Conservation (phyloP, 2,329 filamentous ascomycete genomes). For the Xylaria sp. region DNA sequence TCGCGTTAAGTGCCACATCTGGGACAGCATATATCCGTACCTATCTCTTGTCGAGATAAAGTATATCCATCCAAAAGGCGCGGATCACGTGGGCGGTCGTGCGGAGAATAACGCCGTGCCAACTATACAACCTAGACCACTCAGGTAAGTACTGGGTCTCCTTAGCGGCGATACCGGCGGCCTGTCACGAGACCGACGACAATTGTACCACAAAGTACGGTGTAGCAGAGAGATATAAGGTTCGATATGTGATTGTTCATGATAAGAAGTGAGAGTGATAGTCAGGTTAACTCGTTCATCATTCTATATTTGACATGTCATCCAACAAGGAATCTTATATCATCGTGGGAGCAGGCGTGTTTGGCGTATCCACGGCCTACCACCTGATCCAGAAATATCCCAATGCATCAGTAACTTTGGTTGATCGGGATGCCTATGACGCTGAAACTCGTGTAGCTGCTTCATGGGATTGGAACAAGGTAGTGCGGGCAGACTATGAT, state of each 20-base stretch:
- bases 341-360: constrained; percentile 73
- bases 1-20: background rate
- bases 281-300: background rate
- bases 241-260: background rate
- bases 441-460: constrained; percentile 63
- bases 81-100: constrained; percentile 30
- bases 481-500: constrained; percentile 75
- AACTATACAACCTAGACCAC: constrained; percentile 9
- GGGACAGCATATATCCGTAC: background rate
- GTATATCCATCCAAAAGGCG: background rate
- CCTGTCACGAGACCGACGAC: background rate
- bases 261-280: background rate
- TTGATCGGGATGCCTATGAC: constrained; percentile 66
- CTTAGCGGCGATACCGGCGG: constrained; percentile 31
- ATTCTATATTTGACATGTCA: constrained; percentile 23
- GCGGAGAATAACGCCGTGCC: constrained; percentile 21
- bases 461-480: constrained; percentile 80
- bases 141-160: constrained; percentile 13
- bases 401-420: constrained; percentile 62
- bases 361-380: constrained; percentile 74
- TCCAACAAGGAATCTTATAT: constrained; percentile 55
- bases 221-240: constrained; percentile 8
- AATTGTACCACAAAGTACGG: background rate
- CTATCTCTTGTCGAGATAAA: background rate
- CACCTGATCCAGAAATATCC: constrained; percentile 65